Evolutionary conservation across 2,329 filamentous ascomycete genomes (phyloP).

Genomic region (Sporothrix pallida): DNA sequence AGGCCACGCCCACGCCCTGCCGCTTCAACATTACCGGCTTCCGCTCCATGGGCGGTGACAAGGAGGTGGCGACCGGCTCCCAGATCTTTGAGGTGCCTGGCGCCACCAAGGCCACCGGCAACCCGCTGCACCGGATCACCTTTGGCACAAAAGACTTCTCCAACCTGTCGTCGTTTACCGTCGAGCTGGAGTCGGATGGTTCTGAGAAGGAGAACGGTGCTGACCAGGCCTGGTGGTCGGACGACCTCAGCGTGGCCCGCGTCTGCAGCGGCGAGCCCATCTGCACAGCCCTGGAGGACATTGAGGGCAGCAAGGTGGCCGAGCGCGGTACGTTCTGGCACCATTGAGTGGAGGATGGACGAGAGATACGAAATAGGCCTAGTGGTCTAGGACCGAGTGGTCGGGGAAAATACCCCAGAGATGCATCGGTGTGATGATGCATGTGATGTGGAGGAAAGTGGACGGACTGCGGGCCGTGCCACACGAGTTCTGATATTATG

Average conservation of each 20-base stretch:
- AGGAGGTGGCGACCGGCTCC: slow-evolving; percentile 38
- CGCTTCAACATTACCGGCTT: slow-evolving; percentile 48
- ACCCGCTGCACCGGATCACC: slow-evolving; percentile 42
- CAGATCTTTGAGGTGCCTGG: slow-evolving; percentile 41
- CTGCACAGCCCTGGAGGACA: neutral
- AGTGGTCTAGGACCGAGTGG: neutral
- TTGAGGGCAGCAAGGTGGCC: too few species aligned
- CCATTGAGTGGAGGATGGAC: neutral
- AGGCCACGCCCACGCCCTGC: slow-evolving; percentile 43
- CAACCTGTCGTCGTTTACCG: slow-evolving; percentile 48
- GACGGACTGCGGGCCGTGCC: too few species aligned
- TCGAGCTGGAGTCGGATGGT: slow-evolving; percentile 47
- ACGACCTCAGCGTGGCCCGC: slow-evolving; percentile 45
- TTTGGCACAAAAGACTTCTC: slow-evolving; percentile 41
- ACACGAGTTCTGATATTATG: too few species aligned
- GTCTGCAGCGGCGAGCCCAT: slow-evolving; percentile 9
- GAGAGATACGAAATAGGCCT: too few species aligned
- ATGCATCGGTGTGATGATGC: too few species aligned
- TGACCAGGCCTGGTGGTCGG: slow-evolving; percentile 52
- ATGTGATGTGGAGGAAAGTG: too few species aligned
- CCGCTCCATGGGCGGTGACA: slow-evolving; percentile 41
- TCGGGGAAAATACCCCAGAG: neutral
- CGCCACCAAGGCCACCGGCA: slow-evolving; percentile 43
- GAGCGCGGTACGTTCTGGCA: neutral
- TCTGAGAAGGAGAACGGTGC: slow-evolving; percentile 38